phyloP scores from a whole-genome alignment of 2,329 filamentous ascomycete species.

The Fusarium camptoceras region DNA sequence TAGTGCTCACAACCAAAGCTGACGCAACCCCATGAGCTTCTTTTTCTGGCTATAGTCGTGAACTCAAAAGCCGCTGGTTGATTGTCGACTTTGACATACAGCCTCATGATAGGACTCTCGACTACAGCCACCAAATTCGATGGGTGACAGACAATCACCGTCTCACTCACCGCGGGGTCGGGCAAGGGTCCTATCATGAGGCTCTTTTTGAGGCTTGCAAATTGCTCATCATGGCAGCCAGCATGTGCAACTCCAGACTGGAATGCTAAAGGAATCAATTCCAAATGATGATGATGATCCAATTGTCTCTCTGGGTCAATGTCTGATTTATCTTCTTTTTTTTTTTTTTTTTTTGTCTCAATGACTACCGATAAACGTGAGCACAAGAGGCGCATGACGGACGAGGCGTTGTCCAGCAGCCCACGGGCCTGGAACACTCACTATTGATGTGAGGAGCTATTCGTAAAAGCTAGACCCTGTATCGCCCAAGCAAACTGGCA shows the following conservation, averaged over 20 bases:
- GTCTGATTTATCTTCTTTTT: background rate
- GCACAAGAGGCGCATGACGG: slow-evolving; percentile 36
- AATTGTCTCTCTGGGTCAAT: slow-evolving; percentile 12
- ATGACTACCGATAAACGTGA: slow-evolving; percentile 26
- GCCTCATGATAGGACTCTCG: slow-evolving; percentile 18
- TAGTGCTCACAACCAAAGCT: slow-evolving; percentile 42
- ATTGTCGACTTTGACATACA: slow-evolving; percentile 26
- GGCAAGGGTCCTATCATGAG: slow-evolving; percentile 37
- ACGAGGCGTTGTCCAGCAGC: slow-evolving; percentile 25
- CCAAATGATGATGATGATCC: slow-evolving; percentile 24
- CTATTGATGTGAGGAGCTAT: slow-evolving; percentile 32
- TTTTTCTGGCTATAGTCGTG: slow-evolving; percentile 41
- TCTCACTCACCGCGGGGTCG: slow-evolving; percentile 18
- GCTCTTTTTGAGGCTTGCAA: slow-evolving; percentile 19
- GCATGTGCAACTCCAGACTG: slow-evolving; percentile 7
- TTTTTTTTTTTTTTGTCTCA: slow-evolving; percentile 30
- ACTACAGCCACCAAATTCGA: slow-evolving; percentile 17
- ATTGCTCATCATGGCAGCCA: background rate
- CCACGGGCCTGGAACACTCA: slow-evolving; percentile 31
- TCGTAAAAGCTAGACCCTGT: background rate
- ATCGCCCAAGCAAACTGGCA: slow-evolving; percentile 19
- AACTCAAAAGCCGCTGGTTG: slow-evolving; percentile 41
- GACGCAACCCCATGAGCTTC: slow-evolving; percentile 42
- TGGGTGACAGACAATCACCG: slow-evolving; percentile 12
- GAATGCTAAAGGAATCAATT: slow-evolving; percentile 19